Percentiles rank a stretch among this genome's conserved stretches.
Conservation (phyloP, 352 stramenopile genomes). For the Poterioochromonas sp. region DNA sequence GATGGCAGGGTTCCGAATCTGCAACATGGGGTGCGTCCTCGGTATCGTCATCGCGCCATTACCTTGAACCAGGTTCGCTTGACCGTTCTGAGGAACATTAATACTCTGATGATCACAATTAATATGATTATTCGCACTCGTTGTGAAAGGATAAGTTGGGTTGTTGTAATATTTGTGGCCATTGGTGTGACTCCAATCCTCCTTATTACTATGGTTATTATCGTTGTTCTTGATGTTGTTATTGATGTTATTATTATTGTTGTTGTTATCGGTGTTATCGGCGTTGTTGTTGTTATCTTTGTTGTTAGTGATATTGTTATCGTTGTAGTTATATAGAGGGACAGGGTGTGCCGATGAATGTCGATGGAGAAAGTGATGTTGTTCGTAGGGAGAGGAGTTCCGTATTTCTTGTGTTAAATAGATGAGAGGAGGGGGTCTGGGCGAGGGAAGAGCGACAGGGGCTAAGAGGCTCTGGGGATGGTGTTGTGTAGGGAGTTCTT, state of each 20-base stretch:
- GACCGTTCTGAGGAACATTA: constrained; percentile 11
- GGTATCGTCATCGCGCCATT: constrained; percentile 8
- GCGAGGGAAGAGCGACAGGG: no score
- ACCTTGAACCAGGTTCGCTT: constrained; percentile 10
- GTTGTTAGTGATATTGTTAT: constrained; percentile 17
- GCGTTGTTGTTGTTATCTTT: constrained; percentile 14
- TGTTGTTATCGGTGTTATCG: constrained; percentile 13
- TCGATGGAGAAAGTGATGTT: no score
- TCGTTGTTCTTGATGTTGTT: constrained; percentile 14
- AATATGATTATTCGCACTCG: constrained; percentile 9
- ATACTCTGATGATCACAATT: constrained; percentile 15
- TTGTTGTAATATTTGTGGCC: constrained; percentile 14
- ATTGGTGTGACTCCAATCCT: constrained; percentile 11
- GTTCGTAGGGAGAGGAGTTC: no score
- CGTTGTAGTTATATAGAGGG: constrained; percentile 13
- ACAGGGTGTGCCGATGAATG: constrained; percentile 8
- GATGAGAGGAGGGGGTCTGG: no score
- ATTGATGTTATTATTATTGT: constrained; percentile 19
- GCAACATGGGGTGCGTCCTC: constrained; percentile 5
- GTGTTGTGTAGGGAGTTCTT: no score
- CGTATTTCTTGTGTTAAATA: no score
- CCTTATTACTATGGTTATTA: constrained; percentile 17
- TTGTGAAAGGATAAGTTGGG: constrained; percentile 13
- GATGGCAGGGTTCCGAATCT: constrained; percentile 8
- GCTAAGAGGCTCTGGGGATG: no score